A percentile compares a stretch with the other conserved stretches of the same genome.
Conservation (phyloP, 495 filamentous ascomycete species). For the Apiosordaria backusii region DNA sequence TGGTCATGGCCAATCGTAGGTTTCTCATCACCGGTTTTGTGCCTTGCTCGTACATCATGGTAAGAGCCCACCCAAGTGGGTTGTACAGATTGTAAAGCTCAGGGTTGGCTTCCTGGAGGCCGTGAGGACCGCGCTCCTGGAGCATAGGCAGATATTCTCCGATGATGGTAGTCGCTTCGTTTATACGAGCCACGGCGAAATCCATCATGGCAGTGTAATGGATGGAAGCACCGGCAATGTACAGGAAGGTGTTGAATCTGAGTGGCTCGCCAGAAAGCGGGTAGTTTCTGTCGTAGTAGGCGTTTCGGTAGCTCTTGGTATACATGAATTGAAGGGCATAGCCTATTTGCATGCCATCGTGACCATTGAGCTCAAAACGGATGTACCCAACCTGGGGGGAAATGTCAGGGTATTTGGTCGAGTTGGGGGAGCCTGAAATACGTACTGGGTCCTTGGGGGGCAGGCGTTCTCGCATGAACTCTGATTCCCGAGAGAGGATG, state of each 20-base stretch:
- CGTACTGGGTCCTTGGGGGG: conserved; percentile 20
- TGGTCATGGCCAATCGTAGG: conserved; percentile 21
- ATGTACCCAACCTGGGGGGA: conserved; percentile 10
- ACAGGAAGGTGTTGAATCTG: conserved; percentile 14
- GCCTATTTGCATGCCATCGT: conserved; percentile 10
- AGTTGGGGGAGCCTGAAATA: background rate
- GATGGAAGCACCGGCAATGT: conserved; percentile 21
- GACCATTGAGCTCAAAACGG: conserved; percentile 5
- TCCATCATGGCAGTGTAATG: conserved; percentile 8
- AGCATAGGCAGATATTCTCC: background rate
- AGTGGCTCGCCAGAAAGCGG: conserved; percentile 13
- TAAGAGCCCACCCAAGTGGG: conserved; percentile 15
- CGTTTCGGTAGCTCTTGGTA: conserved; percentile 12
- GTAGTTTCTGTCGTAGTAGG: background rate
- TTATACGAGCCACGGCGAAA: conserved; percentile 12
- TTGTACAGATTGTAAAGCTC: conserved; percentile 15
- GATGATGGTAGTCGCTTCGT: conserved; percentile 8
- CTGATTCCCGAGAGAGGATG: conserved; percentile 22
- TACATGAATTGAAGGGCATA: conserved; percentile 28
- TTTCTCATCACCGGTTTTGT: background rate
- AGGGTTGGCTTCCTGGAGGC: background rate
- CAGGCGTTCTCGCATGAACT: conserved; percentile 14
- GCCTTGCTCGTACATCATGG: conserved; percentile 21
- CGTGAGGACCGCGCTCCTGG: background rate
- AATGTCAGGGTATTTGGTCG: background rate